Conservation (phyloP, 1,284 basidiomycete species). For the Malassezia brasiliensis region DNA sequence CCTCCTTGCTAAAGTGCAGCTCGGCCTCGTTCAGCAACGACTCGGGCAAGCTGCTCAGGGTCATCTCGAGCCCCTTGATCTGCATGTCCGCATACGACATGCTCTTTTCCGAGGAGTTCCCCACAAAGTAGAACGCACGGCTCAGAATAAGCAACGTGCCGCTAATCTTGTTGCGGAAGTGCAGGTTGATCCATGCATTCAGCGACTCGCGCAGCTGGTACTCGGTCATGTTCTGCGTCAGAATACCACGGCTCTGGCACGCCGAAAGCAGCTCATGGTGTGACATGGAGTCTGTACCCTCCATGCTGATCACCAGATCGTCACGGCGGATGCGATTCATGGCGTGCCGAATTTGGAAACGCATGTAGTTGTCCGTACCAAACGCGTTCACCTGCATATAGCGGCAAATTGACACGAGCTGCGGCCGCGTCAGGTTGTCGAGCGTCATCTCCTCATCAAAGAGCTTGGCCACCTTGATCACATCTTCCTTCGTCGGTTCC, state of each 20-base stretch:
- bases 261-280: constrained; percentile 80
- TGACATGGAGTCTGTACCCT: constrained; percentile 84
- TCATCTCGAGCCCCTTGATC: constrained; percentile 71
- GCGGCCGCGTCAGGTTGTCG: constrained; percentile 92
- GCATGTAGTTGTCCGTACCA: constrained; percentile 95
- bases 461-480: constrained; percentile 87
- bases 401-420: constrained; percentile 90
- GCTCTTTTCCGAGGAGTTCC: constrained; percentile 18
- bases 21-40: constrained; percentile 94
- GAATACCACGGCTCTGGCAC: constrained; percentile 86
- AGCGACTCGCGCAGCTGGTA: constrained; percentile 69
- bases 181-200: constrained; percentile 83
- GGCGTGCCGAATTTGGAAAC: constrained; percentile 78
- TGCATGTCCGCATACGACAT: constrained; percentile 50
- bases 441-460: constrained; percentile 96
- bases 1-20: constrained; percentile 83
- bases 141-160: constrained; percentile 86
- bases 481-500: constrained; percentile 72
- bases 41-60: constrained; percentile 85
- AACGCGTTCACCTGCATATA: constrained; percentile 93
- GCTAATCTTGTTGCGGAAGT: constrained; percentile 72
- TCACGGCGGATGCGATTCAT: constrained; percentile 77
- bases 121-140: constrained; percentile 77
- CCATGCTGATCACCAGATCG: constrained; percentile 75
- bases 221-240: constrained; percentile 62